A percentile compares a stretch with the other conserved stretches of the same genome.
Conservation (phyloP, 2,329 filamentous ascomycete genomes). For the Colletotrichum phormii region DNA sequence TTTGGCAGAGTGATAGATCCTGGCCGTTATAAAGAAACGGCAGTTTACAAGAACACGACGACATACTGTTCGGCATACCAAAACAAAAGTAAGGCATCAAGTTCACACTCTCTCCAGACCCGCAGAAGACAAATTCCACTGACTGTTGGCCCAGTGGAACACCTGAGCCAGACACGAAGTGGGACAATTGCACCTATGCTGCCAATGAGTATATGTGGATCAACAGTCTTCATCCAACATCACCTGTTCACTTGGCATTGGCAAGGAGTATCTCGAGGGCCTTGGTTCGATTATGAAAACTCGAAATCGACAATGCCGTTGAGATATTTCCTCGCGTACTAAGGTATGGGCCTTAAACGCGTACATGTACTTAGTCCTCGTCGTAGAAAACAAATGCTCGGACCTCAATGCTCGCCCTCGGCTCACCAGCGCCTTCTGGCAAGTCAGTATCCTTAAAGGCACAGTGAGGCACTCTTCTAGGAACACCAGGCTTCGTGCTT, state of each 20-base stretch:
- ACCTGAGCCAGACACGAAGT: not conserved
- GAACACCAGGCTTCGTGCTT: slow-evolving; percentile 58
- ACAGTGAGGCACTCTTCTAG: slow-evolving; percentile 61
- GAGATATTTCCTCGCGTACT: no score
- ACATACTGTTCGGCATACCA: not conserved
- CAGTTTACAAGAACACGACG: not conserved
- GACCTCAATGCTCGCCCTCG: slow-evolving; percentile 78
- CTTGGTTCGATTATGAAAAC: not conserved
- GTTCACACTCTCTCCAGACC: no score
- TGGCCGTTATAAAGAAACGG: not conserved
- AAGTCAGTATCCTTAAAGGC: slow-evolving; percentile 57
- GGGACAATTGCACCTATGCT: slow-evolving; percentile 2
- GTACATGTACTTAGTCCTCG: slow-evolving; percentile 30
- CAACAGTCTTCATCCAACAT: not conserved
- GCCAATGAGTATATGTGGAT: not conserved
- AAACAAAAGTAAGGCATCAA: not conserved
- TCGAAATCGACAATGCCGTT: no score
- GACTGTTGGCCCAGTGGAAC: not conserved
- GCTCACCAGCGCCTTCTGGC: slow-evolving; percentile 65
- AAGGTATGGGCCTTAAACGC: no score
- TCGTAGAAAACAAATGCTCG: slow-evolving; percentile 72
- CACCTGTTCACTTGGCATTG: not conserved
- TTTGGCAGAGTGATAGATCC: slow-evolving; percentile 8
- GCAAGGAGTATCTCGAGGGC: not conserved
- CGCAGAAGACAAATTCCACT: not conserved